These are phyloP conservation scores for Claviceps sp. DNA, from an alignment of 2,329 filamentous ascomycete genomes.

Conservation along the genomic window DNA sequence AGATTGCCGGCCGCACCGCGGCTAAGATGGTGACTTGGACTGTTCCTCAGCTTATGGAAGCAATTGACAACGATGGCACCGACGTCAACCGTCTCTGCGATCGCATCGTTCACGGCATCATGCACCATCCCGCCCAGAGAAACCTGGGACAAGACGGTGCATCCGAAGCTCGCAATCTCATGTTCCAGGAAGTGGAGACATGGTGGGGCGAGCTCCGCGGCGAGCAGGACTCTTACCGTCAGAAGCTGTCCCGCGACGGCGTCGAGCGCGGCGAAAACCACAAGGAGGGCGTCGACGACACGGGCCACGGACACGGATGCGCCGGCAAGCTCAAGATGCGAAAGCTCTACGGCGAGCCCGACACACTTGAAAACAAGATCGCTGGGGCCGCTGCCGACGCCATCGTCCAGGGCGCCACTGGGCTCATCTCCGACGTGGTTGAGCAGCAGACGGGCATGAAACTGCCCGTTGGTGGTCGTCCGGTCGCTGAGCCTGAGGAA, in stretches of 20 bases:
- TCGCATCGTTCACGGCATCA: constrained; percentile 67
- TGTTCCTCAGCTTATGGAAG: constrained; percentile 77
- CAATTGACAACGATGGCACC: constrained; percentile 65
- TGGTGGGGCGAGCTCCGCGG: constrained; percentile 68
- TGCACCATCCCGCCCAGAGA: constrained; percentile 79
- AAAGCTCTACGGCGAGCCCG: constrained; percentile 42
- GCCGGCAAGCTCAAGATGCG: constrained; percentile 65
- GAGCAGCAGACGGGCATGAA: constrained; percentile 32
- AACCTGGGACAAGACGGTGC: constrained; percentile 56
- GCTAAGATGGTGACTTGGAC: constrained; percentile 70
- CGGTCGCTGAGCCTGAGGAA: constrained; percentile 24
- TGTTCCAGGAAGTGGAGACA: constrained; percentile 67
- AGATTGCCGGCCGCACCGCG: constrained; percentile 72
- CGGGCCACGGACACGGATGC: constrained; percentile 76
- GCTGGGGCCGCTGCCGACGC: constrained; percentile 41
- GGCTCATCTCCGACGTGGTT: constrained; percentile 34
- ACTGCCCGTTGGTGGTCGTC: constrained; percentile 16
- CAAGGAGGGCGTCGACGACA: constrained; percentile 71
- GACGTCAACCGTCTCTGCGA: constrained; percentile 59
- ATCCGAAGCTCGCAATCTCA: constrained; percentile 55
- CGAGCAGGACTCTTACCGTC: constrained; percentile 50
- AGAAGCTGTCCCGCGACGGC: constrained; percentile 64
- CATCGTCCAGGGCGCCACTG: constrained; percentile 44
- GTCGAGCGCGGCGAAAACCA: constrained; percentile 71
- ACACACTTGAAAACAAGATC: constrained; percentile 42